These are phyloP conservation scores for Arabidopsis suecica DNA, from an alignment of 345 rosid species.

Conservation along the genomic window DNA sequence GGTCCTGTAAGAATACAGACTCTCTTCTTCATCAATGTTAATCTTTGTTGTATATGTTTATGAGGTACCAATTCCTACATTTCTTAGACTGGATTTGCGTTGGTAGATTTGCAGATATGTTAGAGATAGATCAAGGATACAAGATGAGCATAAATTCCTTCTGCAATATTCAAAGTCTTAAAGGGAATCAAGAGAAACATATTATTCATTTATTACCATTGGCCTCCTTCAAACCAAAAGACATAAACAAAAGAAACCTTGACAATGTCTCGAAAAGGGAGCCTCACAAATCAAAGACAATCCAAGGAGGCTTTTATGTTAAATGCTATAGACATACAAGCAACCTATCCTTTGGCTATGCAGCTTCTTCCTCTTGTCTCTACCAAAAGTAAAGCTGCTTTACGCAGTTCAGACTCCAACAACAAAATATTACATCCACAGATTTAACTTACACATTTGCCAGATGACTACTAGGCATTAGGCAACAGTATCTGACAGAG, in stretches of 20 bases:
- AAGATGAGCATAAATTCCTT: background rate
- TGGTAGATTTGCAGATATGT: background rate
- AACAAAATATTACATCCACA: conserved; percentile 39
- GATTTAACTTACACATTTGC: conserved; percentile 36
- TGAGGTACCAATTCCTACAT: conserved; percentile 1
- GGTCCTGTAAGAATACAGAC: background rate
- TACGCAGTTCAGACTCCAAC: conserved; percentile 31
- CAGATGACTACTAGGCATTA: conserved; percentile 30
- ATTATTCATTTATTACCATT: conserved; percentile 27
- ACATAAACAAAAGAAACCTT: conserved; percentile 16
- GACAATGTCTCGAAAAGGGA: conserved; percentile 32
- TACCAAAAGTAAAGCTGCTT: conserved; percentile 33
- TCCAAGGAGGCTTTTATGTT: conserved; percentile 47
- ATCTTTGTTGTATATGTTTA: background rate
- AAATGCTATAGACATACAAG: conserved; percentile 40
- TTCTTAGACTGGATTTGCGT: background rate
- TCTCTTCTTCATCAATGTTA: background rate
- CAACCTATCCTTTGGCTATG: conserved; percentile 41
- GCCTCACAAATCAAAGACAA: conserved; percentile 40
- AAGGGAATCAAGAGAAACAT: background rate
- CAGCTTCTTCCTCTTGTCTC: conserved; percentile 41
- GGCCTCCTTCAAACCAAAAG: background rate
- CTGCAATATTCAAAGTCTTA: conserved; percentile 1
- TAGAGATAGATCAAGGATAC: background rate
- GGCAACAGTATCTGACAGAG: conserved; percentile 20